Percentiles rank a stretch among this genome's conserved stretches.
These are phyloP conservation scores for Bacterosira constricta DNA, from an alignment of 108 stramenopile species.

Conservation along the genomic window DNA sequence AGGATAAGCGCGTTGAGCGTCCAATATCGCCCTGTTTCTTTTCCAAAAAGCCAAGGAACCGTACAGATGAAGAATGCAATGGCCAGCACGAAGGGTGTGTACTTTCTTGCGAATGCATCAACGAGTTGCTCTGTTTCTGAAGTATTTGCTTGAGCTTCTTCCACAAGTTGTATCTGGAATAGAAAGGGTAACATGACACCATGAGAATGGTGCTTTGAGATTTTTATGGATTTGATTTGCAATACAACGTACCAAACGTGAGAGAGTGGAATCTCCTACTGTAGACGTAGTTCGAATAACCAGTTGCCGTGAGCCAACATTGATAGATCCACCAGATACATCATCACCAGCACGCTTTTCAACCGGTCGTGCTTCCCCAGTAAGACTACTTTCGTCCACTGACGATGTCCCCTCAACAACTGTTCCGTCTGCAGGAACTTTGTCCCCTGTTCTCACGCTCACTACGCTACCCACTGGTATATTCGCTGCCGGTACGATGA, in stretches of 20 bases:
- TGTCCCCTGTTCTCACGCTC: conserved; percentile 91
- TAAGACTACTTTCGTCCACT: conserved; percentile 94
- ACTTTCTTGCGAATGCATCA: conserved; percentile 82
- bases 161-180: conserved; percentile 61
- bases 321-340: conserved; percentile 87
- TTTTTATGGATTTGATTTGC: neutral
- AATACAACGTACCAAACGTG: conserved; percentile 60
- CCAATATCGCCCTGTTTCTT: conserved; percentile 72
- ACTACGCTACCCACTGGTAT: conserved; percentile 79
- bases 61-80: conserved; percentile 76
- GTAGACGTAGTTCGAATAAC: conserved; percentile 73
- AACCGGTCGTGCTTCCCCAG: conserved; percentile 86
- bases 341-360: conserved; percentile 62
- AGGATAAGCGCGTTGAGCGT: conserved; percentile 79
- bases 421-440: conserved; percentile 93
- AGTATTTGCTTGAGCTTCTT: conserved; percentile 84
- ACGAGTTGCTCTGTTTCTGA: conserved; percentile 89
- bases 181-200: neutral
- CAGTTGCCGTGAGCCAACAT: conserved; percentile 71
- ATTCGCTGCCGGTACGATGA: conserved; percentile 73
- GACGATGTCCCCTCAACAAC: conserved; percentile 81
- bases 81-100: conserved; percentile 85
- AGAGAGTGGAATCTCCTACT: conserved; percentile 80
- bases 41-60: conserved; percentile 78
- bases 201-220: neutral